Evolutionary conservation across 352 stramenopile genomes (phyloP), one percentile per base, ranked within the genome.

Genomic region (Globisporangium sylvaticum): DNA sequence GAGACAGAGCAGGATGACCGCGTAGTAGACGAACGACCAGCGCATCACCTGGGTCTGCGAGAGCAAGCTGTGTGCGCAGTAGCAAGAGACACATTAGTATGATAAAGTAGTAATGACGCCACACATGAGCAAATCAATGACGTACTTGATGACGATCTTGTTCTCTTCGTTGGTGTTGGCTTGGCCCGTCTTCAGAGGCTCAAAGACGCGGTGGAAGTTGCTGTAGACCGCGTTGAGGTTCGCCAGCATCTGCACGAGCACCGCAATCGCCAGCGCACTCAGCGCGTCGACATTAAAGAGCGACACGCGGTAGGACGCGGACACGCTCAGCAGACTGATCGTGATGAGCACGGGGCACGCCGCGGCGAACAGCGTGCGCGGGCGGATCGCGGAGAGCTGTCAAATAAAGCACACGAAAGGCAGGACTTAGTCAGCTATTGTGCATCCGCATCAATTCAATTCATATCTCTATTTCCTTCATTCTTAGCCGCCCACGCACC

Each of bases 191-290:
- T 68, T 67, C 57, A 75, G 62, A 3, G 77, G 74, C 50, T 80
- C 68, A 48, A 94, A 76, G 3, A 80, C 70, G 25, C 83, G 81
- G 39, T 89, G 83, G 64, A 92, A 91, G 3, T 84, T 90, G 74
- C 72, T 78, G 75, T 91, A 92, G 31, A 92, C 73, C 2, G 65
- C 70, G 67, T 86, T 94, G 61, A 94, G 73, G 42, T 94, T 94
- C 15, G 76, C 80, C 8, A 90, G 64, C 66, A 88, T 75, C 58
- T 94, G 86, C 59, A 89, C 77, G 58, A 94, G 61, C 54, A 90
- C 60, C 9, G 79, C 82, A 70, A 84, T 75, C 27, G 46, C 50
- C 10, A 92, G 32, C 9, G 76, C 72, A 5, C 56, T 61, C 10
- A 78, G n/a, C 34, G 69, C 71, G 31, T 94, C 85, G 18, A 75